These are phyloP conservation scores for Penicillium sp. DNA, from an alignment of 2,329 filamentous ascomycete genomes.

Conservation along the genomic window DNA sequence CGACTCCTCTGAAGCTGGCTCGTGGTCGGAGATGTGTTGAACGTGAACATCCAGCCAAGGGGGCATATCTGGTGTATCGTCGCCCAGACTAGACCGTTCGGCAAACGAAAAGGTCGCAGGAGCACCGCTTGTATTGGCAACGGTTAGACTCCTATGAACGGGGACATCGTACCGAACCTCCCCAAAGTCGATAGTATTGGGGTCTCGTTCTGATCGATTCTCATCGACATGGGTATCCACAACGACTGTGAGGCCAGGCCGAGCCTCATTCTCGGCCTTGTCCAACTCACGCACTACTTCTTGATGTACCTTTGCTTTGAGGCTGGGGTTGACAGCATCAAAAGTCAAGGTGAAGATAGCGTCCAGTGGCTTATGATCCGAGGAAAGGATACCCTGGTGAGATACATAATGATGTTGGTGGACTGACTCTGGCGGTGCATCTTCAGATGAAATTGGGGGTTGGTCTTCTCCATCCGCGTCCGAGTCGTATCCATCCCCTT, in stretches of 20 bases:
- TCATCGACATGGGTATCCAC: conserved; percentile 64
- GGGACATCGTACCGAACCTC: conserved; percentile 71
- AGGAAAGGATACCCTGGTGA: conserved; percentile 87
- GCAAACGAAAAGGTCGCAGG: conserved; percentile 80
- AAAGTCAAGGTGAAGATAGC: conserved; percentile 85
- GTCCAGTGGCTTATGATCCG: conserved; percentile 91
- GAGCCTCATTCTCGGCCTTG: conserved; percentile 86
- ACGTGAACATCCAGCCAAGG: conserved; percentile 76
- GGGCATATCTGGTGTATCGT: conserved; percentile 54
- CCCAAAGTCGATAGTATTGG: conserved; percentile 77
- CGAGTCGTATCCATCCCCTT: conserved; percentile 64
- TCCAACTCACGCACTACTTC: conserved; percentile 90
- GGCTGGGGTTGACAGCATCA: conserved; percentile 81
- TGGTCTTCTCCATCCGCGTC: conserved; percentile 56
- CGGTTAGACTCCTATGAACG: conserved; percentile 72
- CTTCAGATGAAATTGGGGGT: conserved; percentile 31
- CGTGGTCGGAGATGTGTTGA: conserved; percentile 56
- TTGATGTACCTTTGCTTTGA: conserved; percentile 82
- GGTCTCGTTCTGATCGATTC: conserved; percentile 44
- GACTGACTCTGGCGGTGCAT: conserved; percentile 56
- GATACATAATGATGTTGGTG: conserved; percentile 76
- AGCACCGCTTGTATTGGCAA: conserved; percentile 91
- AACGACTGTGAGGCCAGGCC: conserved; percentile 81
- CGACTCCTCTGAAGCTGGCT: conserved; percentile 35
- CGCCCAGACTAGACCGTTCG: conserved; percentile 65